phyloP scores from a whole-genome alignment of 1,284 basidiomycete species.

The Rhodofomes roseus region DNA sequence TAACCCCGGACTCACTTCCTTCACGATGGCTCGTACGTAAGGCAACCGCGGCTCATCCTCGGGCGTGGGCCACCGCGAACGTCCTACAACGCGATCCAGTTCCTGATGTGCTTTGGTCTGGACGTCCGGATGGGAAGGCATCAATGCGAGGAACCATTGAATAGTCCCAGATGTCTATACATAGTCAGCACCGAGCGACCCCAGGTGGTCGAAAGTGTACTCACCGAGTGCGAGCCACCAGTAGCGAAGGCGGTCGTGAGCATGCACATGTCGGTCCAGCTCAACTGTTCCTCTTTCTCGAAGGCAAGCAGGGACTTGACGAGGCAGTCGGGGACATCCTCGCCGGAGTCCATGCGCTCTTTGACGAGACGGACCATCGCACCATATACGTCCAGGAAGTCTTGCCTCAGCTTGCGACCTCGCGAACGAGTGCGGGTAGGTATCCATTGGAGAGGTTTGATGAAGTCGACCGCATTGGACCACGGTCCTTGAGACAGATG shows the following conservation, averaged over 20 bases:
- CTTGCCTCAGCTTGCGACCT: constrained; percentile 31
- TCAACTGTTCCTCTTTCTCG: constrained; percentile 33
- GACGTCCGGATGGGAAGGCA: constrained; percentile 12
- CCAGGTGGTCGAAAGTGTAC: neutral
- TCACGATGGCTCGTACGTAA: constrained; percentile 16
- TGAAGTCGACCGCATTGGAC: constrained; percentile 39
- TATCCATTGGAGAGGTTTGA: constrained; percentile 34
- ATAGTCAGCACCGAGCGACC: neutral
- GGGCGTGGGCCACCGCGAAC: constrained; percentile 23
- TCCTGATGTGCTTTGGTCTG: constrained; percentile 21
- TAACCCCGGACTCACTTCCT: constrained; percentile 7
- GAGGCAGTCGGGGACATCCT: constrained; percentile 26
- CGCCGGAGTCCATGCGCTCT: constrained; percentile 19
- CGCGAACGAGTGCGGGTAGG: constrained; percentile 30
- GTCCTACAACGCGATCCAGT: constrained; percentile 23
- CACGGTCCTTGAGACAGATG: constrained; percentile 24
- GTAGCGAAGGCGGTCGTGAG: constrained; percentile 40
- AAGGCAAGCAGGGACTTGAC: constrained; percentile 35
- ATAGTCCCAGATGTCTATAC: constrained; percentile 17
- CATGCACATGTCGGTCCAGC: constrained; percentile 33
- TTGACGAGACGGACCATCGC: constrained; percentile 21
- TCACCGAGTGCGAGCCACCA: constrained; percentile 39
- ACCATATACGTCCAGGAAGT: constrained; percentile 28
- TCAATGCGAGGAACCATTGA: constrained; percentile 20
- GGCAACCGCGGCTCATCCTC: constrained; percentile 22